Evolutionary conservation across 352 stramenopile genomes (phyloP).

Genomic region (Pythium rhizo-oryzae): DNA sequence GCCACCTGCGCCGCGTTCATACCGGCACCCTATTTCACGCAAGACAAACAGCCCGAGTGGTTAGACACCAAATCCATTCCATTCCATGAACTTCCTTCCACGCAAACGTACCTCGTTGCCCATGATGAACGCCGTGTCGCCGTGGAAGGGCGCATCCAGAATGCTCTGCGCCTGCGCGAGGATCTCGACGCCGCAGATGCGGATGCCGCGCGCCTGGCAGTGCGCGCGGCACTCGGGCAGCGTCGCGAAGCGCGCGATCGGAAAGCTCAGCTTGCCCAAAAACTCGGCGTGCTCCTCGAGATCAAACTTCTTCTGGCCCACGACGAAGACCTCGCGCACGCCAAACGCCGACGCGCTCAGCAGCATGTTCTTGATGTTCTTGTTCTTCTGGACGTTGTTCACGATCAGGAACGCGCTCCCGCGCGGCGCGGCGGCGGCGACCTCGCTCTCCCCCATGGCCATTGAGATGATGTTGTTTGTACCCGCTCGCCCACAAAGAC

Average conservation of each 20-base stretch:
- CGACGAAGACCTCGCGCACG: slow-evolving; percentile 82
- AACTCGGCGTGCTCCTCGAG: slow-evolving; percentile 56
- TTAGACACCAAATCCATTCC: too few species aligned
- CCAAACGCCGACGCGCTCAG: slow-evolving; percentile 85
- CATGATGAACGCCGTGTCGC: slow-evolving; percentile 94
- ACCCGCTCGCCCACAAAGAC: too few species aligned
- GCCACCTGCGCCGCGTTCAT: slow-evolving; percentile 91
- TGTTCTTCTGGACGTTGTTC: slow-evolving; percentile 93
- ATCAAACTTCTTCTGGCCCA: slow-evolving; percentile 87
- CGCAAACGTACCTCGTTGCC: slow-evolving; percentile 91
- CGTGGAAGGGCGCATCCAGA: slow-evolving; percentile 68
- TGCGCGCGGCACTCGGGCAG: slow-evolving; percentile 79
- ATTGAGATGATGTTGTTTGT: too few species aligned
- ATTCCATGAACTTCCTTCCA: too few species aligned
- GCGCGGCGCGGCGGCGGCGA: not conserved
- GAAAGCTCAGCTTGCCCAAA: slow-evolving; percentile 45
- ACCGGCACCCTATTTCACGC: slow-evolving; percentile 80
- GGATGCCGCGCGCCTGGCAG: slow-evolving; percentile 64
- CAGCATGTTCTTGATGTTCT: slow-evolving; percentile 90
- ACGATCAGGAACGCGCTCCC: slow-evolving; percentile 84
- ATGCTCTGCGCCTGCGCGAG: slow-evolving; percentile 80
- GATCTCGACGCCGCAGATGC: slow-evolving; percentile 95
- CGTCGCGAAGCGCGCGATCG: slow-evolving; percentile 72
- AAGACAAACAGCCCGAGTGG: not conserved
- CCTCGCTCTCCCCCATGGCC: slow-evolving; percentile 1